A percentile compares a stretch with the other conserved stretches of the same genome.
Conservation (phyloP, 2,329 filamentous ascomycete genomes). For the Verticillium isaacii region DNA sequence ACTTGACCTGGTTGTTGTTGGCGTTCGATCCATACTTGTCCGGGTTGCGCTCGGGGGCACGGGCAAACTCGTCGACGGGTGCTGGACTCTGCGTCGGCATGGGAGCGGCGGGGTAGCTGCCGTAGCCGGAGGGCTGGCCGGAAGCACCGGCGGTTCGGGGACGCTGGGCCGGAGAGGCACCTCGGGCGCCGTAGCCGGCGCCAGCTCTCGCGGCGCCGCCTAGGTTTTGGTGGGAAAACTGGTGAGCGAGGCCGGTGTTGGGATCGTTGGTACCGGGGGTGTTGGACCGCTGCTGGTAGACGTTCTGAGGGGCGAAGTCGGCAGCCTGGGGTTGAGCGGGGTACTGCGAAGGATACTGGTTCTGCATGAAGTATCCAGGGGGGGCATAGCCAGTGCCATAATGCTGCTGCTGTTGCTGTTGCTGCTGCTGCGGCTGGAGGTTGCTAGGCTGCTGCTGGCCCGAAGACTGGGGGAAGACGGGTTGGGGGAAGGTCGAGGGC, state of each 20-base stretch:
- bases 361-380: slow-evolving; percentile 58
- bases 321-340: slow-evolving; percentile 31
- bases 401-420: slow-evolving; percentile 31
- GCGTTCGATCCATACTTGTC: slow-evolving; percentile 66
- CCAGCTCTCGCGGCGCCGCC: slow-evolving; percentile 61
- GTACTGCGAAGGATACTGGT: slow-evolving; percentile 46
- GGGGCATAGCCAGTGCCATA: slow-evolving; percentile 41
- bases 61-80: slow-evolving; percentile 68
- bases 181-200: slow-evolving; percentile 64
- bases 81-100: slow-evolving; percentile 53
- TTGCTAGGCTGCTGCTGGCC: slow-evolving; percentile 43
- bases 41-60: slow-evolving; percentile 79
- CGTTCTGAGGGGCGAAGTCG: slow-evolving; percentile 48
- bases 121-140: slow-evolving; percentile 58
- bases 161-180: slow-evolving; percentile 65
- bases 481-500: slow-evolving; percentile 93
- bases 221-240: slow-evolving; percentile 95
- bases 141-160: slow-evolving; percentile 77
- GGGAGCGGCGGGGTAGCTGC: slow-evolving; percentile 63
- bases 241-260: slow-evolving; percentile 87
- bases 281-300: slow-evolving; percentile 48
- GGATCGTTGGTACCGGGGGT: slow-evolving; percentile 69
- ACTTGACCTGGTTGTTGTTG: slow-evolving; percentile 68
- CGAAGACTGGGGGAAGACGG: slow-evolving; percentile 53
- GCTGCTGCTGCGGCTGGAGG: slow-evolving; percentile 25